phyloP scores from a whole-genome alignment of 2,329 filamentous ascomycete genomes.

The Fusarium euwallaceae region DNA sequence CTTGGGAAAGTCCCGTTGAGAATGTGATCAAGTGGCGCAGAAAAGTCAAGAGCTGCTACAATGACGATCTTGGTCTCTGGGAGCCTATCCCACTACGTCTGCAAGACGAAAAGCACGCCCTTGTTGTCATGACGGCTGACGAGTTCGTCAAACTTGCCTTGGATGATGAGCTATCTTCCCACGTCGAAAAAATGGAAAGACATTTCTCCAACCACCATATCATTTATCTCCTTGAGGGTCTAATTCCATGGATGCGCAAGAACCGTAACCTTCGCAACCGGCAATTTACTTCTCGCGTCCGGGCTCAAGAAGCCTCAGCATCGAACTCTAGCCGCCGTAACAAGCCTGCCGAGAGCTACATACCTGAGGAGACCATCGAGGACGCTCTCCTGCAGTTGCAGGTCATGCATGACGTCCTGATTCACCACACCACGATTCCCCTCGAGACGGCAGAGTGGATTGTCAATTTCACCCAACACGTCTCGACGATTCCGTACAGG shows the following conservation, averaged over 20 bases:
- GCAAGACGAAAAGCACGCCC: constrained; percentile 69
- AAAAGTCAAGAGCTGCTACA: constrained; percentile 74
- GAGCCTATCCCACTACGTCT: constrained; percentile 69
- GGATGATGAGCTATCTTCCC: constrained; percentile 66
- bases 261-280: constrained; percentile 76
- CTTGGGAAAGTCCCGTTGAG: constrained; percentile 61
- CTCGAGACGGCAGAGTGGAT: constrained; percentile 81
- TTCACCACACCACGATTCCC: constrained; percentile 75
- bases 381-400: constrained; percentile 79
- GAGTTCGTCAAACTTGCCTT: constrained; percentile 75
- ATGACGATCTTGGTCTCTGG: constrained; percentile 73
- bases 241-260: constrained; percentile 75
- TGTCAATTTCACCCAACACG: constrained; percentile 80
- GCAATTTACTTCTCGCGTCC: constrained; percentile 75
- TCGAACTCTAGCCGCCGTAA: constrained; percentile 52
- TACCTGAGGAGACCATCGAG: constrained; percentile 78
- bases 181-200: constrained; percentile 68
- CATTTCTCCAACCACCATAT: constrained; percentile 66
- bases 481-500: constrained; percentile 81
- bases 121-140: constrained; percentile 72
- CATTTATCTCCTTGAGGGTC: constrained; percentile 80
- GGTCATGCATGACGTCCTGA: constrained; percentile 73
- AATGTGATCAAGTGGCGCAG: constrained; percentile 76
- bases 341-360: constrained; percentile 59
- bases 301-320: constrained; percentile 54